Percentiles rank a stretch among this genome's conserved stretches.
phyloP scores from a whole-genome alignment of 192 early-diverging fungal species.

The Rhizophagus clarus region DNA sequence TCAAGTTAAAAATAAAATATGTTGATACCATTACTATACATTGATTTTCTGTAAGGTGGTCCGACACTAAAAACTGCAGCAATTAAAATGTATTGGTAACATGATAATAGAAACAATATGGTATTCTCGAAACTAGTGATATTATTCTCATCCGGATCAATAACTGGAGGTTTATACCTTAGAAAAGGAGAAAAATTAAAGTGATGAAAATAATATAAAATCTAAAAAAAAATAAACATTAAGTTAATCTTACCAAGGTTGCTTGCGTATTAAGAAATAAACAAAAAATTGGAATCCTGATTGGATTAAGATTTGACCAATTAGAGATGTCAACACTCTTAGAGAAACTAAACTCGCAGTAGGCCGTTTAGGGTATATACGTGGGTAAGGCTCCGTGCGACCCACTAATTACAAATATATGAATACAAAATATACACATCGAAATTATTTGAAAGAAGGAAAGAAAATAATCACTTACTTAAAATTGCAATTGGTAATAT shows the following conservation, averaged over 20 bases:
- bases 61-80: conserved; percentile 96
- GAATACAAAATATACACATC: background rate
- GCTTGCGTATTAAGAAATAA: conserved; percentile 71
- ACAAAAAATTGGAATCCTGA: conserved; percentile 75
- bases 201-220: background rate
- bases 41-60: conserved; percentile 88
- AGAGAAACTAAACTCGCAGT: conserved; percentile 89
- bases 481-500: conserved; percentile 86
- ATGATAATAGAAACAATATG: conserved; percentile 84
- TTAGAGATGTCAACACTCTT: conserved; percentile 86
- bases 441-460: background rate
- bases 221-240: background rate
- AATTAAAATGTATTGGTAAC: conserved; percentile 91
- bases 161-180: conserved; percentile 55
- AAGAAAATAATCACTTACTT: conserved; percentile 43
- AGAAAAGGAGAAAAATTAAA: background rate
- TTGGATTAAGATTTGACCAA: conserved; percentile 87
- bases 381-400: conserved; percentile 76
- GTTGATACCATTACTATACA: conserved; percentile 79
- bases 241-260: conserved; percentile 68
- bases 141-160: conserved; percentile 67
- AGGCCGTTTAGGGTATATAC: conserved; percentile 78
- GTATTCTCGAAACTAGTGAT: conserved; percentile 89
- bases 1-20: background rate
- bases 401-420: conserved; percentile 65